Conservation (phyloP, 192 early-diverging fungal species). For the Allomyces javanicus region DNA sequence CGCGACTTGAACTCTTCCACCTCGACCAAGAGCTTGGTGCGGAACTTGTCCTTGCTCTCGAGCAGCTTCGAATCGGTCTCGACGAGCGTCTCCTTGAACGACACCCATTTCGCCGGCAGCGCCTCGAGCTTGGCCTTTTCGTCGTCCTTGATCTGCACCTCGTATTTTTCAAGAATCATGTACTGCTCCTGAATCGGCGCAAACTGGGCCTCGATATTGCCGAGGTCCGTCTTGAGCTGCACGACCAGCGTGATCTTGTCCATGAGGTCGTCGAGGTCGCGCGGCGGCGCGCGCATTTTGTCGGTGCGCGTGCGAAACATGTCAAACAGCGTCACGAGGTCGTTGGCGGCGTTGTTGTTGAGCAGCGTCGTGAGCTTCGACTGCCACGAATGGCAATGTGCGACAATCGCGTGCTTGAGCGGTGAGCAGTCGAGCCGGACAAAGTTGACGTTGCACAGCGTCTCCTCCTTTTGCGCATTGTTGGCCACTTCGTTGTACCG, state of each 20-base stretch:
- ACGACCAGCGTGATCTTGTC: slow-evolving; percentile 61
- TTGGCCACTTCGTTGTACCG: slow-evolving; percentile 47
- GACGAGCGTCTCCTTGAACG: slow-evolving; percentile 79
- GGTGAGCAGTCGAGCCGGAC: slow-evolving; percentile 33
- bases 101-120: slow-evolving; percentile 58
- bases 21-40: slow-evolving; percentile 85
- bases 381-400: slow-evolving; percentile 40
- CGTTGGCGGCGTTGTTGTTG: slow-evolving; percentile 32
- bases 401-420: slow-evolving; percentile 38
- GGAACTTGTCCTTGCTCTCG: slow-evolving; percentile 52
- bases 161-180: slow-evolving; percentile 75
- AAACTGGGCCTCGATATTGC: slow-evolving; percentile 71
- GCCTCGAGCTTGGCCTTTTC: slow-evolving; percentile 67
- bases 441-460: slow-evolving; percentile 43
- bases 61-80: slow-evolving; percentile 77
- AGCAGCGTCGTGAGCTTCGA: slow-evolving; percentile 38
- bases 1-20: slow-evolving; percentile 62
- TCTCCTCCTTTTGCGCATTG: slow-evolving; percentile 47
- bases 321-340: slow-evolving; percentile 21
- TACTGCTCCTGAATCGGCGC: slow-evolving; percentile 82
- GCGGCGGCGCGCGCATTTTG: background rate
- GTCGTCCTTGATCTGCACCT: slow-evolving; percentile 58
- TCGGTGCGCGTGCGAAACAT: slow-evolving; percentile 11
- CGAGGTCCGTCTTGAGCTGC: slow-evolving; percentile 62
- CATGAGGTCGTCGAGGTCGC: slow-evolving; percentile 3